phyloP scores from a whole-genome alignment of 2,329 filamentous ascomycete species.

The Sporothrix pseudoabietina region DNA sequence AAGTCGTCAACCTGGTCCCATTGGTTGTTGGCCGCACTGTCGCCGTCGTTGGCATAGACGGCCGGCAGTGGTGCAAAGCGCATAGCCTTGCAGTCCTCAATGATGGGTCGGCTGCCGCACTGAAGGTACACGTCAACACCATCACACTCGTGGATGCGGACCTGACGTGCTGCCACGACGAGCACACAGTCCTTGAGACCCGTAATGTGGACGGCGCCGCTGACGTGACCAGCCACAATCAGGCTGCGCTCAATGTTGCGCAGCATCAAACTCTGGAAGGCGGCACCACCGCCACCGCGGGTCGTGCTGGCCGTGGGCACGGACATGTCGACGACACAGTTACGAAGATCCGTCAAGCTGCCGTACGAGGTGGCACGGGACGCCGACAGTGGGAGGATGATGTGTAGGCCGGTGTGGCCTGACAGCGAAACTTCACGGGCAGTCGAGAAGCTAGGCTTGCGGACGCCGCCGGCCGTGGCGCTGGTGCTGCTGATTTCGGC shows the following conservation, averaged over 20 bases:
- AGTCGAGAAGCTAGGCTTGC: slow-evolving; percentile 65
- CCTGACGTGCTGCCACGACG: slow-evolving; percentile 80
- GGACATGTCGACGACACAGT: slow-evolving; percentile 80
- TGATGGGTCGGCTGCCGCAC: slow-evolving; percentile 83
- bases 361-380: slow-evolving; percentile 72
- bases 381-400: slow-evolving; percentile 73
- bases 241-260: slow-evolving; percentile 71
- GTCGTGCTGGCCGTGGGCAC: slow-evolving; percentile 54
- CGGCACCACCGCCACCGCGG: slow-evolving; percentile 46
- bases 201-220: slow-evolving; percentile 82
- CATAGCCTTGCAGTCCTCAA: slow-evolving; percentile 81
- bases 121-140: slow-evolving; percentile 83
- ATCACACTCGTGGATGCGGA: slow-evolving; percentile 85
- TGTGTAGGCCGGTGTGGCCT: slow-evolving; percentile 68
- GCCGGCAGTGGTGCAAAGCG: slow-evolving; percentile 73
- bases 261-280: slow-evolving; percentile 70
- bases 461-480: slow-evolving; percentile 47
- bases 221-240: slow-evolving; percentile 75
- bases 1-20: slow-evolving; percentile 97
- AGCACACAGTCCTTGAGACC: slow-evolving; percentile 70
- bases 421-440: slow-evolving; percentile 65
- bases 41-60: slow-evolving; percentile 36
- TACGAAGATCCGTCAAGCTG: slow-evolving; percentile 67
- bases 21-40: slow-evolving; percentile 57
- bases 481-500: slow-evolving; percentile 53